Evolutionary conservation across 371 early-diverging fungal species (phyloP).

Genomic region (Zopfochytrium polystomum): DNA sequence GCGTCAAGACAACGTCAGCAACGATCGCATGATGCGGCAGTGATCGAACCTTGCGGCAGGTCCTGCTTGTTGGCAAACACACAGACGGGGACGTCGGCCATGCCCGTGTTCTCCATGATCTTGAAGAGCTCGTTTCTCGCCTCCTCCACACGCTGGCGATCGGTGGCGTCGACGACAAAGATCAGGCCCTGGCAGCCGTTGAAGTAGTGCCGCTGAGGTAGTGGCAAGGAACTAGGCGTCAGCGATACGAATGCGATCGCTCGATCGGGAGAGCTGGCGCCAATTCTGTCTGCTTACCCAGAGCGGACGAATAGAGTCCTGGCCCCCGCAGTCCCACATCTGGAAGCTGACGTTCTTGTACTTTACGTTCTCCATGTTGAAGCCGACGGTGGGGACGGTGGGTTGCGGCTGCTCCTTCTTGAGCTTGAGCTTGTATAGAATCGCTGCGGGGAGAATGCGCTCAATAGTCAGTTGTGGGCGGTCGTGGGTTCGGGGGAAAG

Average conservation of each 20-base stretch:
- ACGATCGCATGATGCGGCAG: not conserved
- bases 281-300: constrained; percentile 70
- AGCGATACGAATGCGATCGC: too few species aligned
- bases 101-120: constrained; percentile 6
- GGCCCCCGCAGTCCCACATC: constrained; percentile 95
- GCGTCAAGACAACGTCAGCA: too few species aligned
- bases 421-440: constrained; percentile 30
- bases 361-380: constrained; percentile 78
- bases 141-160: constrained; percentile 36
- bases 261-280: too few species aligned
- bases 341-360: constrained; percentile 90
- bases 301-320: constrained; percentile 88
- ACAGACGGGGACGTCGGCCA: constrained; percentile 7
- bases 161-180: constrained; percentile 59
- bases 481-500: too few species aligned
- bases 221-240: too few species aligned
- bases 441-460: too few species aligned
- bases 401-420: constrained; percentile 12
- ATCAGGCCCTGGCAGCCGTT: constrained; percentile 37
- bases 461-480: too few species aligned
- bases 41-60: not conserved
- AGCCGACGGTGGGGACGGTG: constrained; percentile 23
- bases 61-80: constrained; percentile 24
- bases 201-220: not conserved
- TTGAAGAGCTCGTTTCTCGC: constrained; percentile 10